Evolutionary conservation across 345 rosid genomes (phyloP).

Genomic region (Ailanthus altissimus): DNA sequence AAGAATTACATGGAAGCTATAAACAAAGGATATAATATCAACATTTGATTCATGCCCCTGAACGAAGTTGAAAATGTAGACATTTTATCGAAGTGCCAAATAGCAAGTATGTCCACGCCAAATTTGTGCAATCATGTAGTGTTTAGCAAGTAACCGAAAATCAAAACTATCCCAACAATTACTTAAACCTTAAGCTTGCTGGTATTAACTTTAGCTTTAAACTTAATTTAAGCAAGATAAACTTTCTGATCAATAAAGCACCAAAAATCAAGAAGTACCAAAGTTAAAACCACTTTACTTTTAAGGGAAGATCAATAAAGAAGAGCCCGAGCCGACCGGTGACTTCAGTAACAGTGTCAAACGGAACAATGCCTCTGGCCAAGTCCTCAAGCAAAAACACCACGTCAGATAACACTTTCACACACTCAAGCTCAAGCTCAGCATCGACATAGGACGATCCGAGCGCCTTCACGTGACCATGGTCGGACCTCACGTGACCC

Average conservation of each 20-base stretch:
- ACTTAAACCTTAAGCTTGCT: constrained; percentile 1
- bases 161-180: not conserved
- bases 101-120: not conserved
- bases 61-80: too few species aligned
- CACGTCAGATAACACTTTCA: constrained; percentile 57
- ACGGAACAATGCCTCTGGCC: constrained; percentile 45
- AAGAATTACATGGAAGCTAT: not conserved
- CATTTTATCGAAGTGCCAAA: not conserved
- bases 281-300: constrained; percentile 41
- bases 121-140: not conserved
- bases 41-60: too few species aligned
- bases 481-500: constrained; percentile 62
- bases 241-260: not conserved
- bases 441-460: constrained; percentile 68
- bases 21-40: not conserved
- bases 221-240: not conserved
- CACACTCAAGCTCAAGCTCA: constrained; percentile 58
- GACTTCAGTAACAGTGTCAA: constrained; percentile 61
- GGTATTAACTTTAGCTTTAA: not conserved
- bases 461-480: constrained; percentile 62
- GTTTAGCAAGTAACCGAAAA: not conserved
- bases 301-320: constrained; percentile 58
- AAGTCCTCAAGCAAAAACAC: constrained; percentile 54
- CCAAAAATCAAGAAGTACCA: not conserved
- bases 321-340: constrained; percentile 58